phyloP scores from a whole-genome alignment of 1,139 yeast genomes.

The Keqinozyma sinolaborantium region DNA sequence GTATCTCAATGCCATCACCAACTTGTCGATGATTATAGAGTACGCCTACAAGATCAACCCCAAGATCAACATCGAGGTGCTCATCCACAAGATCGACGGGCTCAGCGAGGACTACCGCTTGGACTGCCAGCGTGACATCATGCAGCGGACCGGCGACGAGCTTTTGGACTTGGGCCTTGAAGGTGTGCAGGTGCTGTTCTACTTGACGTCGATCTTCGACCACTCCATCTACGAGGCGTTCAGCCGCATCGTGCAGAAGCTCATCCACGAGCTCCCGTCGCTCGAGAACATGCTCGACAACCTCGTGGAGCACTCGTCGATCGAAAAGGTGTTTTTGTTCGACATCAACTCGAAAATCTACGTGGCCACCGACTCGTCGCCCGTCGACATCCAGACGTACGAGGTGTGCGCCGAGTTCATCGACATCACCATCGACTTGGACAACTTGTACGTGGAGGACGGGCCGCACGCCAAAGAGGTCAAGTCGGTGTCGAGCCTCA shows the following conservation, averaged over 20 bases:
- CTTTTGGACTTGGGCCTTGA: slow-evolving; percentile 84
- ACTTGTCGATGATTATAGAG: slow-evolving; percentile 83
- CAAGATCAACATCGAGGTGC: slow-evolving; percentile 80
- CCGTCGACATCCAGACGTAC: slow-evolving; percentile 92
- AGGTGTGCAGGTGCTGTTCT: slow-evolving; percentile 88
- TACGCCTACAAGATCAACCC: slow-evolving; percentile 87
- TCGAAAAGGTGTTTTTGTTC: slow-evolving; percentile 89
- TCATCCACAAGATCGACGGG: slow-evolving; percentile 95
- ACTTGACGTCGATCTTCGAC: slow-evolving; percentile 89
- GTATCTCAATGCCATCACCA: slow-evolving; percentile 85
- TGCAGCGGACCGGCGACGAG: slow-evolving; percentile 95
- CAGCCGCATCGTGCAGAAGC: slow-evolving; percentile 85
- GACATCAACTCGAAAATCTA: slow-evolving; percentile 93
- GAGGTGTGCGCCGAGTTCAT: slow-evolving; percentile 97
- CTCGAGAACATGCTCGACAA: slow-evolving; percentile 87
- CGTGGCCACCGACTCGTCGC: slow-evolving; percentile 93
- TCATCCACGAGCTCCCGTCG: slow-evolving; percentile 84
- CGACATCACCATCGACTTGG: slow-evolving; percentile 88
- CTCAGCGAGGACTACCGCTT: slow-evolving; percentile 87
- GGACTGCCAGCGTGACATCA: slow-evolving; percentile 94
- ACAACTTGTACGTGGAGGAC: slow-evolving; percentile 58
- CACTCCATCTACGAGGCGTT: slow-evolving; percentile 96
- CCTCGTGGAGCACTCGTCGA: slow-evolving; percentile 81
- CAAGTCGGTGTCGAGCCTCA: slow-evolving; percentile 69
- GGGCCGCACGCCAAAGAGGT: slow-evolving; percentile 30